These are phyloP conservation scores for Cryphonectria carpinicola DNA, from an alignment of 2,329 filamentous ascomycete species.

Conservation along the genomic window DNA sequence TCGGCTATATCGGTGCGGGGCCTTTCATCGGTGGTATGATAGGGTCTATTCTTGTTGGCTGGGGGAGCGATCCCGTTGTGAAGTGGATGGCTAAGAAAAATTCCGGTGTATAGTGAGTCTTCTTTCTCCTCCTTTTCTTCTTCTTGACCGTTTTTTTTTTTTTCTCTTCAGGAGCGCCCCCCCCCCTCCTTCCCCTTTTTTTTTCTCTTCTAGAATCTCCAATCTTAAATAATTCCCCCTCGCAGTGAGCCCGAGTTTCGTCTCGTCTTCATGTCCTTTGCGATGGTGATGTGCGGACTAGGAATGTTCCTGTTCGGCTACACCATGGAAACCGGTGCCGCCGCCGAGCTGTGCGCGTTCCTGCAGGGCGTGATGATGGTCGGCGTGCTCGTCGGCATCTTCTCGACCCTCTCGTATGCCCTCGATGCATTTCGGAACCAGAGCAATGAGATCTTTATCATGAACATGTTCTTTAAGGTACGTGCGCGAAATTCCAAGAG, in stretches of 20 bases:
- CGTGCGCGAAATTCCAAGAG: conserved; percentile 25
- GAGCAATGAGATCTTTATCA: conserved; percentile 47
- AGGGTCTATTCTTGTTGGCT: conserved; percentile 37
- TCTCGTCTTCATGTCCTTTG: conserved; percentile 39
- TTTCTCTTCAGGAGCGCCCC: no score
- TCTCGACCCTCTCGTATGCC: conserved; percentile 40
- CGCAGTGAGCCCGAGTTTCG: conserved; percentile 44
- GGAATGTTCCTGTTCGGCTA: conserved; percentile 42
- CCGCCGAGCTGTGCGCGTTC: conserved; percentile 38
- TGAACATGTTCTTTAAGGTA: conserved; percentile 47
- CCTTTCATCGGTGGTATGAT: conserved; percentile 44
- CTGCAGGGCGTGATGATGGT: conserved; percentile 37
- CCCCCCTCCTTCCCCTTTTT: no score
- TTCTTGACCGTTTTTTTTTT: no score
- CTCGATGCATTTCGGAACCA: conserved; percentile 46
- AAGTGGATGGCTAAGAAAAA: conserved; percentile 44
- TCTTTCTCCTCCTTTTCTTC: no score
- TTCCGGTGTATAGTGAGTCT: conserved; percentile 39
- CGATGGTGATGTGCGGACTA: conserved; percentile 34
- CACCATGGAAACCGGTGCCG: conserved; percentile 32
- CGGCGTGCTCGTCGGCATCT: conserved; percentile 35
- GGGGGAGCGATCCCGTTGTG: conserved; percentile 41
- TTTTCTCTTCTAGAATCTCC: background rate
- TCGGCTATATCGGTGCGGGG: conserved; percentile 45
- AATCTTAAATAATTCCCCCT: background rate